Evolutionary conservation across 1,139 yeast species (phyloP), one percentile per base, ranked within the genome.

Genomic region (Candida tetrigidarum): DNA sequence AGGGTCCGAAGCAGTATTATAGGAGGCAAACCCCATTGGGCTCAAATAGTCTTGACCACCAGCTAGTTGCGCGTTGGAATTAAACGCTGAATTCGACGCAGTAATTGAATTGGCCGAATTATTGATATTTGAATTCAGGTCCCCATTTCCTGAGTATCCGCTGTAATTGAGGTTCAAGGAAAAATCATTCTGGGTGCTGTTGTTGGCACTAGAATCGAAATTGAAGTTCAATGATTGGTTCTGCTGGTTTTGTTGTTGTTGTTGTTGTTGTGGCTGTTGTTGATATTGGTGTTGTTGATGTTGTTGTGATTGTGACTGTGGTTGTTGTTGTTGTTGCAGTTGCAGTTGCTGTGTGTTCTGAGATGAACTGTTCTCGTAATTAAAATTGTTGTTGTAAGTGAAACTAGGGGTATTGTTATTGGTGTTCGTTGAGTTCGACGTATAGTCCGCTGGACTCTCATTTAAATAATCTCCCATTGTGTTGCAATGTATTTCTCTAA

Each of bases 401-500:
- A 27, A 27, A n/a, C 10, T 27, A 27, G 30, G 30, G 9, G 25
- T 28, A 18, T 41, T 37, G 29, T 41, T 37, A 28, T 30, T 42
- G 18, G 46, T 19, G 25, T 38, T 42, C 29, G 45, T 48, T 26
- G 47, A 45, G 38, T 42, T 43, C 8, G 49, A 43, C 34, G 48
- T 43, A 36, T 50, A 55, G 46, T 67, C 72, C 39, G 67, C 57
- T 14, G 75, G 74, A 57, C 74, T 67, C 41, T 69, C 74, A 46
- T 62, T 68, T 46, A 69, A 60, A 51, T 55, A 70, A 44, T 69
- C 71, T 39, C 69, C 75, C 76, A 70, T 70, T 14, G 22, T 38
- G 23, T 4, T 22, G 22, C 9, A 18, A 9, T 32, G 23, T 34
- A 3, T 26, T 11, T 9, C 12, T 26, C 12, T 26, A n/a, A 6